Percentiles rank a stretch among this genome's conserved stretches.
Conservation (phyloP, 495 filamentous ascomycete species). For the Aspergillus kassunensis region DNA sequence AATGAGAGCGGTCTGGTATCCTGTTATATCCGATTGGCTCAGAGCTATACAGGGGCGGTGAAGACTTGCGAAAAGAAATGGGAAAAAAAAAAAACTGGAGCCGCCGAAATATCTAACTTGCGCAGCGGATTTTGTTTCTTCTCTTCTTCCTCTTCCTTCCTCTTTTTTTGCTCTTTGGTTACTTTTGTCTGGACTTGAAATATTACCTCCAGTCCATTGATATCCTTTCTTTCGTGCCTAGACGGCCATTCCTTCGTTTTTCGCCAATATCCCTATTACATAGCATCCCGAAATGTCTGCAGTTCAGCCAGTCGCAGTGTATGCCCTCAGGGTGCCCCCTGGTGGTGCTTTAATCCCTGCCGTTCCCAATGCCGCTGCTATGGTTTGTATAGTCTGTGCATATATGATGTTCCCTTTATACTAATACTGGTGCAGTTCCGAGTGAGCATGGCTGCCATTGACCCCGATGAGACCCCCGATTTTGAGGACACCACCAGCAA, state of each 20-base stretch:
- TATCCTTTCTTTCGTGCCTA: constrained; percentile 14
- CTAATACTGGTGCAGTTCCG: constrained; percentile 60
- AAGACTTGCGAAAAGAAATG: constrained; percentile 18
- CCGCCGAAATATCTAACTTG: constrained; percentile 16
- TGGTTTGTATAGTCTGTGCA: constrained; percentile 54
- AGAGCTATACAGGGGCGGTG: constrained; percentile 11
- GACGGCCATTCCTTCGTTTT: constrained; percentile 20
- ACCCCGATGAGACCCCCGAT: constrained; percentile 74
- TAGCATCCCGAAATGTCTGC: constrained; percentile 43
- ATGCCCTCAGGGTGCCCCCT: constrained; percentile 81
- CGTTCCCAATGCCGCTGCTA: constrained; percentile 68
- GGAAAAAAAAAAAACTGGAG: constrained; percentile 22
- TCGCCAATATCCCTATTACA: constrained; percentile 14
- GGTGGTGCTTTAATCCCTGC: constrained; percentile 73
- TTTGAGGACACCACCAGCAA: constrained; percentile 58
- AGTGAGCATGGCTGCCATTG: constrained; percentile 97
- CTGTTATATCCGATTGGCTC: too few species aligned
- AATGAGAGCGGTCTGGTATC: too few species aligned
- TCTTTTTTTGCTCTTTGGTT: constrained; percentile 15
- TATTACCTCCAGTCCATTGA: background rate
- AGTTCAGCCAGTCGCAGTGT: constrained; percentile 75
- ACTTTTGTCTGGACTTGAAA: background rate
- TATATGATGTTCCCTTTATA: background rate
- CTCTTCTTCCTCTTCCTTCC: constrained; percentile 12
- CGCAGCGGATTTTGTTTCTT: constrained; percentile 8